Conservation (phyloP, 2,329 filamentous ascomycete species). For the Paecilomyces sp. region DNA sequence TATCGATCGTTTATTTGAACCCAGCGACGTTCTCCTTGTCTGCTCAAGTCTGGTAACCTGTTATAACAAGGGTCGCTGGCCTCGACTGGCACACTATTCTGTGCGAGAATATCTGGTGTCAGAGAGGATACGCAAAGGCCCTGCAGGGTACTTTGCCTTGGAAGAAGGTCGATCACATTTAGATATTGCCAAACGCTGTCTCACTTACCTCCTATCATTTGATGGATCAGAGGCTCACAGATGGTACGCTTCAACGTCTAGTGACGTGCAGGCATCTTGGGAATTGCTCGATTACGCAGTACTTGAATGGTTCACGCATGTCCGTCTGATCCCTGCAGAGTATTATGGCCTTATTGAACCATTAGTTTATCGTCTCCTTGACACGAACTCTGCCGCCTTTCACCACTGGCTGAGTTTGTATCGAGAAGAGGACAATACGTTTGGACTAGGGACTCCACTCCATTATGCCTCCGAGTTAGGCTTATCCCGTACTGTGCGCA, state of each 20-base stretch:
- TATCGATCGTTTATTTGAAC: neutral
- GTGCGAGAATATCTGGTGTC: neutral
- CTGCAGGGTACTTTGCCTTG: neutral
- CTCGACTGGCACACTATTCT: neutral
- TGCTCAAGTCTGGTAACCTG: neutral
- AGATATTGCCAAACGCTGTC: neutral
- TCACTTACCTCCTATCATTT: neutral
- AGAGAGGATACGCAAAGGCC: neutral
- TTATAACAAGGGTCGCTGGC: neutral
- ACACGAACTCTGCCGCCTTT: neutral
- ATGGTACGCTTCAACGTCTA: neutral
- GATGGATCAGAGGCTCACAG: neutral
- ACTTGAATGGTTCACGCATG: neutral
- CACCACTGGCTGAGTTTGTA: neutral
- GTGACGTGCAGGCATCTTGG: neutral
- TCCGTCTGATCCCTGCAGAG: neutral
- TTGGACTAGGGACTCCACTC: neutral
- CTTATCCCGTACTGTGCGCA: neutral
- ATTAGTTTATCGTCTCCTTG: neutral
- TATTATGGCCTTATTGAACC: neutral
- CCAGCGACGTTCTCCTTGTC: neutral
- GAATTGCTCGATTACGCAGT: neutral
- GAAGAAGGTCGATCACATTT: neutral
- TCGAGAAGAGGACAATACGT: neutral
- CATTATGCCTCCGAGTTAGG: neutral